Percentiles rank a stretch among this genome's conserved stretches.
These are phyloP conservation scores for Ceriops decandra DNA, from an alignment of 345 rosid species.

Conservation along the genomic window DNA sequence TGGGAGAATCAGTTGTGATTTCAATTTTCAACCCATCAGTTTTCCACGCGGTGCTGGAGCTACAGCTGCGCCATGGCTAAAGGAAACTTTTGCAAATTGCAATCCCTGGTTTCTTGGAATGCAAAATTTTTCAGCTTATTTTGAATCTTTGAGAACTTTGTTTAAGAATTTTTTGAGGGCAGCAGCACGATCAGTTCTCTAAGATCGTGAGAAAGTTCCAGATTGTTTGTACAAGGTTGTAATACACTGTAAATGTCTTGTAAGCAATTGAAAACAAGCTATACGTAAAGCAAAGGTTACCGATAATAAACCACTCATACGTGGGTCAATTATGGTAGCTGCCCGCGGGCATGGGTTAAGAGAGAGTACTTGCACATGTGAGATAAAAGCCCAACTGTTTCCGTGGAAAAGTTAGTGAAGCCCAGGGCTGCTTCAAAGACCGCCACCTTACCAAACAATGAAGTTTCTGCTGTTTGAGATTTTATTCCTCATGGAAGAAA, in stretches of 20 bases:
- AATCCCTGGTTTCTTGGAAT: background rate
- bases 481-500: constrained; percentile 32
- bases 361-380: constrained; percentile 20
- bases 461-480: constrained; percentile 38
- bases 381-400: constrained; percentile 19
- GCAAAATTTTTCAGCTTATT: background rate
- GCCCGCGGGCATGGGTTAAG: constrained; percentile 14
- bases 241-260: constrained; percentile 5
- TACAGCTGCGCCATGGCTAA: background rate
- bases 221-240: constrained; percentile 10
- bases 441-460: constrained; percentile 33
- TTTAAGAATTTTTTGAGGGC: constrained; percentile 5
- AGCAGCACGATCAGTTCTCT: background rate
- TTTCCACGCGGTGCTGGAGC: background rate
- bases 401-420: constrained; percentile 16
- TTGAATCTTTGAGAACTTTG: constrained; percentile 4
- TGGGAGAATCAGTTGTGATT: constrained; percentile 1
- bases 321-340: background rate
- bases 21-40: constrained; percentile 5
- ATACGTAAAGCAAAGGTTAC: constrained; percentile 10
- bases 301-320: constrained; percentile 7
- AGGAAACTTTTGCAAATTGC: background rate
- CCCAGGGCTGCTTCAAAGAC: constrained; percentile 22
- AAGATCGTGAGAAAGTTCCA: background rate
- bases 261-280: constrained; percentile 12